These are phyloP conservation scores for Pelagophyceae sp. DNA, from an alignment of 352 stramenopile species.

Conservation along the genomic window DNA sequence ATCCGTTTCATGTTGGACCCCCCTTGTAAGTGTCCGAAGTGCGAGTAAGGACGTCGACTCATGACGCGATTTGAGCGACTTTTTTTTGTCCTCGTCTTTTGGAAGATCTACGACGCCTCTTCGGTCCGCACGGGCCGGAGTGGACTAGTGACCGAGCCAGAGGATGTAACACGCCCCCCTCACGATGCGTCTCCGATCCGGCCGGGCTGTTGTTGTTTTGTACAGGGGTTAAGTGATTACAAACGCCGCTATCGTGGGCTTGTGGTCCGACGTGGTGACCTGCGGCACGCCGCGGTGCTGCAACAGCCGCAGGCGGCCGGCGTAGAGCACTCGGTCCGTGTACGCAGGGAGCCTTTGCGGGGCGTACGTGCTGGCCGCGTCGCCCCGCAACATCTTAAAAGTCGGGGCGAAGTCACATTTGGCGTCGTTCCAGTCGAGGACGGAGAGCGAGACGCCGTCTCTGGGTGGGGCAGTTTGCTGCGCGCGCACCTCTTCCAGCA, in stretches of 20 bases:
- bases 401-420: not conserved
- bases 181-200: no score
- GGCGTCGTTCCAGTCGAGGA: not conserved
- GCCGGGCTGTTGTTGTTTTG: no score
- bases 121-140: no score
- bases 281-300: not conserved
- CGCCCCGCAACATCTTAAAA: not conserved
- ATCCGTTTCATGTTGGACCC: no score
- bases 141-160: no score
- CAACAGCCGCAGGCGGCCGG: not conserved
- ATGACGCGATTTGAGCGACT: no score
- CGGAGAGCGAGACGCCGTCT: not conserved
- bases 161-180: no score
- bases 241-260: not conserved
- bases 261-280: conserved; percentile 4
- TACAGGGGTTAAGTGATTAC: no score
- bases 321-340: conserved; percentile 7
- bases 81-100: no score
- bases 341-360: not conserved
- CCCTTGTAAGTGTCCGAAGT: no score
- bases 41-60: no score
- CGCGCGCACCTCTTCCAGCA: not conserved
- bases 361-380: not conserved
- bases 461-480: not conserved
- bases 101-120: no score